Evolutionary conservation across 2,329 filamentous ascomycete genomes (phyloP).

Genomic region (Talaromyces sp.): DNA sequence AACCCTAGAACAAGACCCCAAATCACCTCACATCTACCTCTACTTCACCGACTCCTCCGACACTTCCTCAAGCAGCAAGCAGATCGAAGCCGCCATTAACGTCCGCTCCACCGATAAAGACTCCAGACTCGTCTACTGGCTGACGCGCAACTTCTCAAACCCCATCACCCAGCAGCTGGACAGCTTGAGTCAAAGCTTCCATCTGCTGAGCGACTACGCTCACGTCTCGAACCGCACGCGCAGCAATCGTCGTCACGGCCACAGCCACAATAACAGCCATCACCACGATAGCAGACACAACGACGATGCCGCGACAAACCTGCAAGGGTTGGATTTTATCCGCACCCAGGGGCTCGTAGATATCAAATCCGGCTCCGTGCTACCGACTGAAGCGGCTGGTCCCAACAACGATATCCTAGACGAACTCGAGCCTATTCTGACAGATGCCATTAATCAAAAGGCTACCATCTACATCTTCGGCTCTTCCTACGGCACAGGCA

Average conservation of each 20-base stretch:
- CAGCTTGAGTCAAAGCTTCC: constrained; percentile 26
- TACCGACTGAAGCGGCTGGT: constrained; percentile 20
- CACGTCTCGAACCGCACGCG: neutral
- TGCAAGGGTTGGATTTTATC: constrained; percentile 23
- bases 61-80: constrained; percentile 18
- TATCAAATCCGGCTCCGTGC: constrained; percentile 29
- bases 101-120: constrained; percentile 32
- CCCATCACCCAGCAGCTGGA: constrained; percentile 26
- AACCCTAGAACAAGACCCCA: constrained; percentile 21
- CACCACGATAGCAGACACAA: constrained; percentile 24
- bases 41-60: constrained; percentile 26
- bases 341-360: constrained; percentile 20
- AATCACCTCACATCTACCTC: constrained; percentile 32
- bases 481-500: constrained; percentile 34
- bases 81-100: constrained; percentile 31
- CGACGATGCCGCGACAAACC: constrained; percentile 20
- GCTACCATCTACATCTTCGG: constrained; percentile 41
- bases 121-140: constrained; percentile 33
- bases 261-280: constrained; percentile 9
- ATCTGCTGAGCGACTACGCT: constrained; percentile 20
- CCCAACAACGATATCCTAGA: constrained; percentile 38
- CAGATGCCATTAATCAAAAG: constrained; percentile 33
- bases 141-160: constrained; percentile 28
- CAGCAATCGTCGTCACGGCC: constrained; percentile 15
- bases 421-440: constrained; percentile 34